These are phyloP conservation scores for Penicillium cinerascens DNA, from an alignment of 495 filamentous ascomycete genomes.

Conservation along the genomic window DNA sequence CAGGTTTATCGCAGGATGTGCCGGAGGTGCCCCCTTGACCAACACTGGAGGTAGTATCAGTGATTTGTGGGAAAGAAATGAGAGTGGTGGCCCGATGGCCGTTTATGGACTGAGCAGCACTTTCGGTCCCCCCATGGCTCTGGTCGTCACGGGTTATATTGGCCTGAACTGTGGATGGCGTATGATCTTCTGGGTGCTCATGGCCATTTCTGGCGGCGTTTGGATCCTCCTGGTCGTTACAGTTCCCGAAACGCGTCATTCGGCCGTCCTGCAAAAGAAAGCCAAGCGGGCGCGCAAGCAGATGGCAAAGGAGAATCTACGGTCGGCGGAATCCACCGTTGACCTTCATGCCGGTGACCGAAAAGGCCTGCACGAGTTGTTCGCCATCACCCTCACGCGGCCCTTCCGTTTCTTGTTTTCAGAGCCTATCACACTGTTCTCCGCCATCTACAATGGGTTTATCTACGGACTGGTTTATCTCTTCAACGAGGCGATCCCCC, in stretches of 20 bases:
- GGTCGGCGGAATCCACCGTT: conserved; percentile 39
- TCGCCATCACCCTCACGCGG: conserved; percentile 47
- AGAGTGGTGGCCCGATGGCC: conserved; percentile 57
- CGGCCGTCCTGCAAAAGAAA: conserved; percentile 50
- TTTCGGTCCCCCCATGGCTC: conserved; percentile 38
- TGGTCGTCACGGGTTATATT: conserved; percentile 43
- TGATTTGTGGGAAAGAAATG: conserved; percentile 42
- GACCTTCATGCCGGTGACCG: conserved; percentile 35
- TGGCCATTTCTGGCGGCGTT: conserved; percentile 43
- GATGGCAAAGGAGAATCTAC: conserved; percentile 51
- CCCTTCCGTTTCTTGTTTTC: conserved; percentile 49
- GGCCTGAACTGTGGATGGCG: conserved; percentile 35
- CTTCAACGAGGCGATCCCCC: conserved; percentile 47
- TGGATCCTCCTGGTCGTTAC: conserved; percentile 39
- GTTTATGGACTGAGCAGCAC: conserved; percentile 48
- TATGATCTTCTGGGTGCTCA: conserved; percentile 45
- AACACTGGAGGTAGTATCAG: conserved; percentile 43
- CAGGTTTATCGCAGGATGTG: conserved; percentile 54
- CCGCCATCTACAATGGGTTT: conserved; percentile 58
- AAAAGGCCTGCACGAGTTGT: conserved; percentile 56
- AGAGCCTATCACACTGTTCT: conserved; percentile 51
- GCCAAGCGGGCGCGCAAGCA: conserved; percentile 43
- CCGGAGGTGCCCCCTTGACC: conserved; percentile 49
- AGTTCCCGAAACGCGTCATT: conserved; percentile 44
- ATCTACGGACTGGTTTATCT: conserved; percentile 67